Evolutionary conservation across 1,139 yeast genomes (phyloP), one percentile per base, ranked within the genome.

Genomic region (Kodamaea plutei): DNA sequence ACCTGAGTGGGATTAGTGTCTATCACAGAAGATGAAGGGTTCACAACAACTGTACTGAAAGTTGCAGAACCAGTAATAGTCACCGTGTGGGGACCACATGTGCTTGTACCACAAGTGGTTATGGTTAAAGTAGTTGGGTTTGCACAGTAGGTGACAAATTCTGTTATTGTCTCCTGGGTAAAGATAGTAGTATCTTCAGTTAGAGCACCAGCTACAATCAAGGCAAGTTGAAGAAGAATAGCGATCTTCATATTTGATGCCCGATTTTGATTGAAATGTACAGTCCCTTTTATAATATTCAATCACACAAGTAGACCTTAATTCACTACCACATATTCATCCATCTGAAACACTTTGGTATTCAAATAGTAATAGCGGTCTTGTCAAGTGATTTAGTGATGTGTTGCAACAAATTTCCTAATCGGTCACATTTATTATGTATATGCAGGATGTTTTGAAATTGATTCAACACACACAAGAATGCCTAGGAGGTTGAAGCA

Each of bases 141-240:
- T 11, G 19, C 24, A 15, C 29, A 26, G 13, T 15, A 26, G 8
- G 29, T 26, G 4, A 12, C 19, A 15, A 9, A 20, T 7, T 26
- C 29, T 5, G 29, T 26, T n/a, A 20, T 26, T 15, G 24, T 26
- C 13, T 15, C 29, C 20, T 21, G 24, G 15, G 17, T 14, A 17
- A 8, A 10, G 9, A 15, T 17, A 9, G 24, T 26, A n/a, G 12
- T 21, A 13, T 21, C 11, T 10, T n/a, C 14, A 10, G 9, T 13
- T 8, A 8, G 8, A 21, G 12, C 23, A 10, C 8, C 14, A 12
- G 11, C 11, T 21, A 13, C n/a, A 10, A 10, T 8, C 9, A 21
- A 13, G 20, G 20, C 20, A 10, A 21, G 8, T 17, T 7, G 7
- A 7, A 17, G 9, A 17, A 17, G 20, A 9, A 17, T 17, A 17